These are phyloP conservation scores for Plasmodium gonderi DNA, from an alignment of 169 alveolate genomes.

Conservation along the genomic window DNA sequence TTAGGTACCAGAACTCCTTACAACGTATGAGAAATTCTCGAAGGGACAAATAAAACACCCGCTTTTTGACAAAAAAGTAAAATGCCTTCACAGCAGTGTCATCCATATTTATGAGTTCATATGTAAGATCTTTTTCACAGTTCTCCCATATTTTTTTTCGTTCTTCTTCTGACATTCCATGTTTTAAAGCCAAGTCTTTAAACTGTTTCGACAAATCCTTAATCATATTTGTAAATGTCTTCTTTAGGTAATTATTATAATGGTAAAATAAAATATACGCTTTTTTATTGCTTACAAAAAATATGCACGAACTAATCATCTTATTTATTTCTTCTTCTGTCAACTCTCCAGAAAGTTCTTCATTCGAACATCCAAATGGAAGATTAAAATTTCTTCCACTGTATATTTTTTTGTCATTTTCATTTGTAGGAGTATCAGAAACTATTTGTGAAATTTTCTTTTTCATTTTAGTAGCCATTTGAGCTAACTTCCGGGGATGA, in stretches of 20 bases:
- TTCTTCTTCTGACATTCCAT: background rate
- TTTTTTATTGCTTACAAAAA: background rate
- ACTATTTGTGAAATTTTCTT: background rate
- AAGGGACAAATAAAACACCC: background rate
- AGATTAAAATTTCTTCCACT: background rate
- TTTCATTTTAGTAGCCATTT: background rate
- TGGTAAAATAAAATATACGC: slow-evolving; percentile 9
- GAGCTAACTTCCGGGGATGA: background rate
- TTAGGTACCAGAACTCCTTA: background rate
- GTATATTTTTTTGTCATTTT: background rate
- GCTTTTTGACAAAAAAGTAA: background rate
- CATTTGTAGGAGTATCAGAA: background rate
- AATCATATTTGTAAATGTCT: background rate
- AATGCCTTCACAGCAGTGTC: background rate
- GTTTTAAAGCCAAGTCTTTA: background rate
- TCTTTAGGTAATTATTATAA: background rate
- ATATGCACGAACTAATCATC: background rate
- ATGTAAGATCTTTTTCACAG: background rate
- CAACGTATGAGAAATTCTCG: background rate
- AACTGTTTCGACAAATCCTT: background rate
- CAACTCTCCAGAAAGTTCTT: background rate
- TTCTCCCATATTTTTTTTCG: background rate
- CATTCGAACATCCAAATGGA: background rate
- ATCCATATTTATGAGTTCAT: background rate
- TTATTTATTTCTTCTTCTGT: background rate